Evolutionary conservation across 1,284 basidiomycete species (phyloP).

Genomic region (Sporisorium scitamineum): DNA sequence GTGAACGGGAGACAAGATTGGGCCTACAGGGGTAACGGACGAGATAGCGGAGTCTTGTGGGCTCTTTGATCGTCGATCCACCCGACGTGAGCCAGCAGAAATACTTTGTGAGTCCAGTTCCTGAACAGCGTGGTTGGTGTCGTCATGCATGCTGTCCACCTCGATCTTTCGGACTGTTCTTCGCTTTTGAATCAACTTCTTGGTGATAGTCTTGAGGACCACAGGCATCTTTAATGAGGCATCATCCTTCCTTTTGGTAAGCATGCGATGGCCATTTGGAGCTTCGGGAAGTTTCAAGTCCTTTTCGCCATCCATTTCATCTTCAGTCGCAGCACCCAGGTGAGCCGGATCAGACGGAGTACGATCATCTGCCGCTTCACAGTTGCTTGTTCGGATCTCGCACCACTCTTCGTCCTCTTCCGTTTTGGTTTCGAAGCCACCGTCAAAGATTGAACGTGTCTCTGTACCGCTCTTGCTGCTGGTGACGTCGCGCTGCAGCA

Average conservation of each 20-base stretch:
- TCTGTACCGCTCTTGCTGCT: slow-evolving; percentile 39
- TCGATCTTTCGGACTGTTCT: slow-evolving; percentile 67
- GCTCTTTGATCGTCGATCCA: background rate
- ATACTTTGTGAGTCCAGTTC: background rate
- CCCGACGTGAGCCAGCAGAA: background rate
- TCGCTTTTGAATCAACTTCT: slow-evolving; percentile 70
- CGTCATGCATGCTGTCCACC: slow-evolving; percentile 43
- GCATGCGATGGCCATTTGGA: slow-evolving; percentile 24
- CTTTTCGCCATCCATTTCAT: background rate
- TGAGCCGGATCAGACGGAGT: too few relatives aligned
- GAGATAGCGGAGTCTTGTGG: slow-evolving; percentile 12
- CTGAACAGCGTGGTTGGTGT: slow-evolving; percentile 2
- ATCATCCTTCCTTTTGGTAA: slow-evolving; percentile 4
- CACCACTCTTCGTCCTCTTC: slow-evolving; percentile 55
- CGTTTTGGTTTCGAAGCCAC: slow-evolving; percentile 37
- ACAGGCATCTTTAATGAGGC: slow-evolving; percentile 68
- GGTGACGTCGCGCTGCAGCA: slow-evolving; percentile 41
- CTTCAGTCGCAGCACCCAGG: background rate
- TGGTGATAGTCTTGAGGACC: slow-evolving; percentile 71
- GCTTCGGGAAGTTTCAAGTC: slow-evolving; percentile 27
- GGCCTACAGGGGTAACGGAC: slow-evolving; percentile 6
- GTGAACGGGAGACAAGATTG: slow-evolving; percentile 22
- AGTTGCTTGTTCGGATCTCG: slow-evolving; percentile 41
- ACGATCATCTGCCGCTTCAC: background rate
- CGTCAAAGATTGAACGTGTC: slow-evolving; percentile 45